Percentiles rank a stretch among this genome's conserved stretches.
Evolutionary conservation across 1,284 basidiomycete genomes (phyloP).

Genomic region (Mycena sp.): DNA sequence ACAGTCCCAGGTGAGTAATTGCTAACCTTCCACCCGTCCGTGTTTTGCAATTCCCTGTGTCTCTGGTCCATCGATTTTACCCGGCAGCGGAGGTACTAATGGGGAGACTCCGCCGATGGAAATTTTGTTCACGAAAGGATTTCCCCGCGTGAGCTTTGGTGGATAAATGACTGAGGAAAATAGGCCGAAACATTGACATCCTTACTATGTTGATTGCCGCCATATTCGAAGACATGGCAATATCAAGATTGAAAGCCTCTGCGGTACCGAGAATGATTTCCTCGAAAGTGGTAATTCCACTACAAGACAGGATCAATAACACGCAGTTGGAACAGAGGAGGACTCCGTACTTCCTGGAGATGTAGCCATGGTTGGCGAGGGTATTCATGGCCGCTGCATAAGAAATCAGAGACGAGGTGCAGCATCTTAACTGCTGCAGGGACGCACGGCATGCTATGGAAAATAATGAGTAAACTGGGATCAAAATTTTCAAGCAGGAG

Average conservation of each 20-base stretch:
- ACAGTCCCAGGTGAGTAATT: background rate
- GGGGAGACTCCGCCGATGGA: slow-evolving; percentile 20
- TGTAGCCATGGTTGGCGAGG: slow-evolving; percentile 22
- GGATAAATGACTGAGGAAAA: background rate
- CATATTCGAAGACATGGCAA: slow-evolving; percentile 6
- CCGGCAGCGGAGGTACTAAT: slow-evolving; percentile 21
- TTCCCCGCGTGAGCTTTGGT: slow-evolving; percentile 23
- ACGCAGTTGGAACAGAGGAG: slow-evolving; percentile 1
- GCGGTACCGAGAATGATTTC: slow-evolving; percentile 11
- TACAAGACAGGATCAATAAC: background rate
- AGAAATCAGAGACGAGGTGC: background rate
- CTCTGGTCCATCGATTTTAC: slow-evolving; percentile 16
- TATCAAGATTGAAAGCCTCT: slow-evolving; percentile 29
- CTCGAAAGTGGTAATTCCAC: slow-evolving; percentile 23
- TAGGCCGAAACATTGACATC: background rate
- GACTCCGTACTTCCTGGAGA: slow-evolving; percentile 17
- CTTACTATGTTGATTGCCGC: slow-evolving; percentile 15
- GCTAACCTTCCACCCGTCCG: slow-evolving; percentile 24
- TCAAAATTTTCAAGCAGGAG: background rate
- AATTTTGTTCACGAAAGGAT: slow-evolving; percentile 25
- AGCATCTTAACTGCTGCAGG: background rate
- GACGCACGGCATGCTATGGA: slow-evolving; percentile 18
- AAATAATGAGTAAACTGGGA: slow-evolving; percentile 4
- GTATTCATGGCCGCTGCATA: slow-evolving; percentile 22
- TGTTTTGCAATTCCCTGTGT: slow-evolving; percentile 23